These are phyloP conservation scores for Suhomyces panamericanus DNA, from an alignment of 1,139 yeast species.

Conservation along the genomic window DNA sequence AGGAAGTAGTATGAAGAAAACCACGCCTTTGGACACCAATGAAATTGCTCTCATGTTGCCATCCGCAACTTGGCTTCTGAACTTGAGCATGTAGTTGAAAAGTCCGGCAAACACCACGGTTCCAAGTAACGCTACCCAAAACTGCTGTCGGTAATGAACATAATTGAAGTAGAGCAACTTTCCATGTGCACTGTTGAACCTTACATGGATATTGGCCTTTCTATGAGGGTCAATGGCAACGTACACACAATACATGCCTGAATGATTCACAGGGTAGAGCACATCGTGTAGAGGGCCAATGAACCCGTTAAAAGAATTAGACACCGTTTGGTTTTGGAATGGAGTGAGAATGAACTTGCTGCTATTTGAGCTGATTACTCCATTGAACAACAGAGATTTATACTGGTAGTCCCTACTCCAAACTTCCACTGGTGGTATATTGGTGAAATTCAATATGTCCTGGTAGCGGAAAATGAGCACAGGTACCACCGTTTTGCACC, in stretches of 20 bases:
- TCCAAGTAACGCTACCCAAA: constrained; percentile 20
- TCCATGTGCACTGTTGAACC: constrained; percentile 30
- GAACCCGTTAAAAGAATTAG: constrained; percentile 12
- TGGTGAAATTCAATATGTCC: constrained; percentile 25
- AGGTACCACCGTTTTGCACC: constrained; percentile 20
- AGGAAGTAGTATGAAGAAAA: constrained; percentile 34
- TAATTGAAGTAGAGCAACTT: constrained; percentile 26
- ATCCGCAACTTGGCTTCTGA: constrained; percentile 29
- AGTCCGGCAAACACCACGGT: constrained; percentile 23
- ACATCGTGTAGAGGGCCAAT: constrained; percentile 14
- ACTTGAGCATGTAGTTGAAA: constrained; percentile 29
- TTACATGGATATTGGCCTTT: constrained; percentile 22
- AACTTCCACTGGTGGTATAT: constrained; percentile 22
- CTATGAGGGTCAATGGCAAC: constrained; percentile 27
- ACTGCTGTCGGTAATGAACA: constrained; percentile 21
- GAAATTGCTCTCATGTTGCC: constrained; percentile 32
- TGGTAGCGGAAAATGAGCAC: constrained; percentile 27
- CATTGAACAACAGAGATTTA: constrained; percentile 12
- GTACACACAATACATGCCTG: constrained; percentile 40
- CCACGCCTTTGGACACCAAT: constrained; percentile 32
- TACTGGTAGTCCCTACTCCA: constrained; percentile 10
- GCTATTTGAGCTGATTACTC: constrained; percentile 14
- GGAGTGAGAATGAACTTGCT: constrained; percentile 8
- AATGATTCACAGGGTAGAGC: constrained; percentile 20
- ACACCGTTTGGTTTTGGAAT: constrained; percentile 2